Evolutionary conservation across 306 rosid genomes (phyloP), one percentile per base, ranked within the genome.

Genomic region (Prunus padus): DNA sequence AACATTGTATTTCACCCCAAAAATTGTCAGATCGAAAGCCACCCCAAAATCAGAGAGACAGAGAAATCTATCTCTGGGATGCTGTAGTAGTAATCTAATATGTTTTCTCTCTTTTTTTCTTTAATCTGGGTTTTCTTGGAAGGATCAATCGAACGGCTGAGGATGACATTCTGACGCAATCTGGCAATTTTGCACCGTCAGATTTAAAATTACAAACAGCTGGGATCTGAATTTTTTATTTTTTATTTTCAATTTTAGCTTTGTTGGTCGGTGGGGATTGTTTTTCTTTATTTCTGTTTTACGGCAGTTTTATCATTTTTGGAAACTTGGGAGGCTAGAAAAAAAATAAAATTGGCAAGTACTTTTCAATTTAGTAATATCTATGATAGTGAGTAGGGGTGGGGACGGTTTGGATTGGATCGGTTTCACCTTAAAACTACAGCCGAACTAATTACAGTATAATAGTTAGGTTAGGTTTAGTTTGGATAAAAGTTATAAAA

Each of bases 1-100:
- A 92, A 90, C 97, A 92, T 92, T 2, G 68, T 73, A 57, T 57
- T 66, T 72, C 45, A 59, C 40, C 45, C 59, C 51, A 63, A 68
- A 71, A 44, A 46, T 56, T 73, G 20, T 60, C 69, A 77, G 86
- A 86, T 73, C 89, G 75, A 82, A 79, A 65, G 9, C 56, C 85
- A 77, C 68, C 80, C 67, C 74, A 22, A 77, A 30, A 54, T 72
- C 47, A 51, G 67, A 60, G 82, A 84, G 67, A 47, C 15, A 26
- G 61, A 55, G 77, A 19, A 44, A 16, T 16, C 25, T 67, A 68
- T 60, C 76, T 70, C 56, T 67, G 65, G 8, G 62, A 37, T 7
- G 67, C 57, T 11, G 56, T 49, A 71, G 0, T n/a, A 33, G 31
- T 62, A 23, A 33, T 18, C 31, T 33, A 7, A 7, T 10, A 73